A percentile compares a stretch with the other conserved stretches of the same genome.
Evolutionary conservation across 2,329 filamentous ascomycete genomes (phyloP).

Genomic region (Colletotrichum sp.): DNA sequence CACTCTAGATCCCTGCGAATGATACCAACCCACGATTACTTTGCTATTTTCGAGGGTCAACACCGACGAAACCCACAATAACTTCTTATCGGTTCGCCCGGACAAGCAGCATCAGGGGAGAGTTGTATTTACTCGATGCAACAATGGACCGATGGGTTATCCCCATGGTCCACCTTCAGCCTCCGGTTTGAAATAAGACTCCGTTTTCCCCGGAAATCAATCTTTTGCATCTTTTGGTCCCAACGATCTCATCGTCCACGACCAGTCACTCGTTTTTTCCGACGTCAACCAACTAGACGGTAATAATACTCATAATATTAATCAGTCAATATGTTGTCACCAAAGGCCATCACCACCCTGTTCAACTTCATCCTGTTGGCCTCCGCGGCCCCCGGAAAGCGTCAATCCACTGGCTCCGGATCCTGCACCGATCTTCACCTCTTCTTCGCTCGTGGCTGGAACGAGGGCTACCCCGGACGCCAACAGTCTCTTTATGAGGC

Average conservation of each 20-base stretch:
- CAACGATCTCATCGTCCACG: neutral
- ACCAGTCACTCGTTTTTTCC: slow-evolving; percentile 7
- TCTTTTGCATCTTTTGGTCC: neutral
- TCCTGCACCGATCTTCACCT: slow-evolving; percentile 32
- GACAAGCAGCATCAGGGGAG: neutral
- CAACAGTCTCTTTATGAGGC: slow-evolving; percentile 30
- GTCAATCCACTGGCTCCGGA: slow-evolving; percentile 8
- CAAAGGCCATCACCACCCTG: neutral
- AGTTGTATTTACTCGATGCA: neutral
- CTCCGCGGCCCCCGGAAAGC: slow-evolving; percentile 17
- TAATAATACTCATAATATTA: slow-evolving; percentile 3
- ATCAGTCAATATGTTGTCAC: slow-evolving; percentile 8
- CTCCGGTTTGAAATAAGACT: neutral
- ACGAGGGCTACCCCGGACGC: slow-evolving; percentile 33
- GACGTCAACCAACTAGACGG: neutral
- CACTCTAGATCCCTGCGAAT: neutral
- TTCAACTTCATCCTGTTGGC: slow-evolving; percentile 16
- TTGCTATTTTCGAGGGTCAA: neutral
- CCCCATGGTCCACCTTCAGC: neutral
- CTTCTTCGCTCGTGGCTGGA: slow-evolving; percentile 32
- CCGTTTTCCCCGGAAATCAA: neutral
- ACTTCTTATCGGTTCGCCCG: neutral
- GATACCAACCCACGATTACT: neutral
- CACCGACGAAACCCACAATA: slow-evolving; percentile 8
- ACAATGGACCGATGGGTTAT: neutral